Conservation (phyloP, 257 asterid species). For the Plantago ovata region DNA sequence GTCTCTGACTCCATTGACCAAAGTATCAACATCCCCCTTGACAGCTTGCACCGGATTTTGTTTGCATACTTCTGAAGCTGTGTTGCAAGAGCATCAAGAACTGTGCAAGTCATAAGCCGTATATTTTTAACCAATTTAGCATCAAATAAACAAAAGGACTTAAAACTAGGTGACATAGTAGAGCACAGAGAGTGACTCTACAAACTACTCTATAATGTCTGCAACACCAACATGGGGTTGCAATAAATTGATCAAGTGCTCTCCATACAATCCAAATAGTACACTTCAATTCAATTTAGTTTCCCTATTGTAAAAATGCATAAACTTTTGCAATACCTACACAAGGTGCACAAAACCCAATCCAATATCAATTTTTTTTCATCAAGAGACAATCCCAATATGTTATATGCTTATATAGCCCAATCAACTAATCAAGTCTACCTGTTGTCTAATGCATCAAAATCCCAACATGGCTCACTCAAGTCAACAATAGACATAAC, state of each 20-base stretch:
- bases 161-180: neutral
- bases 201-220: too few relatives aligned
- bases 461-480: too few relatives aligned
- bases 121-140: constrained; percentile 20
- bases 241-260: too few relatives aligned
- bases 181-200: neutral
- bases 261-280: neutral
- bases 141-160: constrained; percentile 8
- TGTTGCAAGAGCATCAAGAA: constrained; percentile 48
- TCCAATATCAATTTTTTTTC: too few relatives aligned
- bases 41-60: constrained; percentile 45
- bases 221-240: too few relatives aligned
- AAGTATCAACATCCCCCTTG: constrained; percentile 45
- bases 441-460: too few relatives aligned
- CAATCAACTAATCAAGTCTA: too few relatives aligned
- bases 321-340: neutral
- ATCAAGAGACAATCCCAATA: neutral
- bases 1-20: constrained; percentile 48
- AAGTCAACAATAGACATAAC: neutral
- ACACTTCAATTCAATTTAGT: neutral
- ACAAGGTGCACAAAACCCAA: constrained; percentile 11
- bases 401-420: too few relatives aligned
- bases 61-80: constrained; percentile 52
- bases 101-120: constrained; percentile 34
- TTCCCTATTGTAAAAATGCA: neutral